Percentiles rank a stretch among this genome's conserved stretches.
Conservation (phyloP, 352 stramenopile species). For the Pythium apleroticum region DNA sequence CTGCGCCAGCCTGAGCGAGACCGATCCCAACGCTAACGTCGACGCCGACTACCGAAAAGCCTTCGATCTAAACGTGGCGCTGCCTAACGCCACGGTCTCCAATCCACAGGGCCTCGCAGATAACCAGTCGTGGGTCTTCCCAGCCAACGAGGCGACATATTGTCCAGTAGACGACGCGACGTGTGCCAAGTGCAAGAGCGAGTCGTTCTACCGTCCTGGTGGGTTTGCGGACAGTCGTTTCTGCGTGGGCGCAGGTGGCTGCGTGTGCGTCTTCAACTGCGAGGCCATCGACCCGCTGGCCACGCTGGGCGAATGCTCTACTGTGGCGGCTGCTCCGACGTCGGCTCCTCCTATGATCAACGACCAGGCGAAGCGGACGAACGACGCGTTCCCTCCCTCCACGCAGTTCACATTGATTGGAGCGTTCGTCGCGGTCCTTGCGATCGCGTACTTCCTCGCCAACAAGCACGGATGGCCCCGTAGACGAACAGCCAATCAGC, state of each 20-base stretch:
- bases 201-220: not conserved
- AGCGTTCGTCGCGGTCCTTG: too few relatives aligned
- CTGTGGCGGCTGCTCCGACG: too few relatives aligned
- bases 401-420: too few relatives aligned
- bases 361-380: too few relatives aligned
- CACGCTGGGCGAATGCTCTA: not conserved
- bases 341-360: too few relatives aligned
- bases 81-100: not conserved
- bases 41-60: conserved; percentile 1
- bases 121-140: conserved; percentile 11
- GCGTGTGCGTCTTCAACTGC: conserved; percentile 17
- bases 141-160: conserved; percentile 8
- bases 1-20: not conserved
- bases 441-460: too few relatives aligned
- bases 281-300: not conserved
- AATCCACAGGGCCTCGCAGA: not conserved
- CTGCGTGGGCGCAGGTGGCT: conserved; percentile 11
- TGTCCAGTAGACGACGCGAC: conserved; percentile 8
- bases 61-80: not conserved
- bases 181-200: conserved; percentile 1
- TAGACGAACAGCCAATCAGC: too few relatives aligned
- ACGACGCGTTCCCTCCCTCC: too few relatives aligned
- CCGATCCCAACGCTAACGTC: not conserved
- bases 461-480: too few relatives aligned
- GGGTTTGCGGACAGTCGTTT: conserved; percentile 12